Conservation (phyloP, 2,329 filamentous ascomycete species). For the Paecilomyces dactylethromorphus region DNA sequence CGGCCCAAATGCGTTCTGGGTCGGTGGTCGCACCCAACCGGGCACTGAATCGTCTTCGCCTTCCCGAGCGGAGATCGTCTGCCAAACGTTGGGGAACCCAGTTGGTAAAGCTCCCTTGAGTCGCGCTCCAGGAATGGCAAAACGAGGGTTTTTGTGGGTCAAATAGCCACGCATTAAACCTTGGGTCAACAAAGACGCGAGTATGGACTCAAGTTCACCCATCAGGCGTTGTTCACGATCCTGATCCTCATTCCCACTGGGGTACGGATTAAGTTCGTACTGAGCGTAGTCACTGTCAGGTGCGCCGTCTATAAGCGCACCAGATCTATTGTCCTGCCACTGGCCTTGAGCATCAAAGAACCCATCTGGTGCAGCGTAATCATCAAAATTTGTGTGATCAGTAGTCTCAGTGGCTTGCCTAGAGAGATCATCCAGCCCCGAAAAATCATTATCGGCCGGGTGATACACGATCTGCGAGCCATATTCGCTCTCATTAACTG, state of each 20-base stretch:
- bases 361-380: conserved; percentile 27
- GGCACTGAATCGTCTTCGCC: conserved; percentile 59
- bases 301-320: conserved; percentile 20
- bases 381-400: conserved; percentile 20
- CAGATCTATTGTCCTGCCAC: conserved; percentile 16
- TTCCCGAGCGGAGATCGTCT: conserved; percentile 57
- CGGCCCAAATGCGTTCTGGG: background rate
- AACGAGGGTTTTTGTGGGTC: conserved; percentile 66
- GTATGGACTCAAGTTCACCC: conserved; percentile 66
- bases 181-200: conserved; percentile 71
- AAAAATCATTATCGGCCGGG: conserved; percentile 27
- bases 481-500: conserved; percentile 7
- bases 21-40: conserved; percentile 60
- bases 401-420: conserved; percentile 4
- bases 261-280: conserved; percentile 52
- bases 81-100: conserved; percentile 66
- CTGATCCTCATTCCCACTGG: conserved; percentile 10
- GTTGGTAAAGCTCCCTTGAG: conserved; percentile 34
- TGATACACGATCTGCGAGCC: conserved; percentile 25
- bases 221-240: conserved; percentile 38
- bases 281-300: conserved; percentile 28
- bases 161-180: conserved; percentile 79
- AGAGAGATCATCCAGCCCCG: conserved; percentile 10
- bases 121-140: conserved; percentile 71
- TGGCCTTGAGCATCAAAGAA: conserved; percentile 28